Evolutionary conservation across 1,284 basidiomycete genomes (phyloP), one percentile per base, ranked within the genome.

Genomic region (Prillingera fragicola): DNA sequence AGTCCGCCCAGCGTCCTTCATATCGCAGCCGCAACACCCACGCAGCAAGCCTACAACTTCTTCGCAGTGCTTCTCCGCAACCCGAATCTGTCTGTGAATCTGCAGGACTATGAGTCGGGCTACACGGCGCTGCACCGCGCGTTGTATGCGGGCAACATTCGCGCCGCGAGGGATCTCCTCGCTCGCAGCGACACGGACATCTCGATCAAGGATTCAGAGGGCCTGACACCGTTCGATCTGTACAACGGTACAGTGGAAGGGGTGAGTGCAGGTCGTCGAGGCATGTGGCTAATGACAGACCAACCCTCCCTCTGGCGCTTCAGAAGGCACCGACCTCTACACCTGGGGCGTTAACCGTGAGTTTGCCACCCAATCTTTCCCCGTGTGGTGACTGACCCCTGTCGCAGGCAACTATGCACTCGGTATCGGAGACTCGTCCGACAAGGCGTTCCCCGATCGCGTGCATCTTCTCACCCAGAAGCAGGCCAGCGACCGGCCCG

Each of bases 111-210:
- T 43, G 92, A 95, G 75, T 87, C 80, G 50, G 83, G 85, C 45
- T 97, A 91, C 84, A 95, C 91, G 0, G 79, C 94, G 2, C 75
- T 98, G 17, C 95, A 99, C 65, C 77, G 90, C 36, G 89, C 92
- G 1, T 72, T 97, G 47, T 98, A 95, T 65, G 71, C 76, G 23
- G 91, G 88, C 3, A 94, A 98, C 64, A 62, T 97, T 14, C 75
- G 81, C 38, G 81, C 82, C 23, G 87, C 84, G 71, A 83, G 84
- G 8, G 74, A 87, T 34, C 73, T 91, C 14, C 75, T 98, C 6
- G 73, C 91, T 31, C 80, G 83, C 27, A 59, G 75, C 22, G 88
- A 94, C 59, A 81, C 81, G 15, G 89, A 97, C 60, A 70, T 76
- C 0, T 73, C 78, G 1, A 59, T 89, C 45, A 91, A 89, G 67